Evolutionary conservation across 208 protist genomes (phyloP), one percentile per base, ranked within the genome.

Genomic region (Jaenimonas drosophilae): DNA sequence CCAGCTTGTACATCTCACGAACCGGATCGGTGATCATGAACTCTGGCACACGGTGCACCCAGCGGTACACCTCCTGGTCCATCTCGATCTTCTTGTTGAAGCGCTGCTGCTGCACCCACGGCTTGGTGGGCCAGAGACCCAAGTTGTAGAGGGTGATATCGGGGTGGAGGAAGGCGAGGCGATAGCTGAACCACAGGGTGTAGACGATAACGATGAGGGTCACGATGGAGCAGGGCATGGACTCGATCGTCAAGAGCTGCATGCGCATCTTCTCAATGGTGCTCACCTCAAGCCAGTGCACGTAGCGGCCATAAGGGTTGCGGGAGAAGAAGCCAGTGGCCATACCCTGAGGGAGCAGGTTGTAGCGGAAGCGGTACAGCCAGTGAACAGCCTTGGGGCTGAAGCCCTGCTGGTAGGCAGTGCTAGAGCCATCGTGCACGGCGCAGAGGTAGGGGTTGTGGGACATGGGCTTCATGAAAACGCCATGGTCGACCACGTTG

Each of bases 231-330:
- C 49, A 62, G 23, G 82, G 77, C 39, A 87, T 54, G 32, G 69
- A 66, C 65, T 91, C 82, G 14, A 78, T 38, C 16, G 70, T 62
- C 33, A 44, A 27, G 16, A 66, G 21, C 64, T 84, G 76, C 40
- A 88, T 12, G 32, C 76, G 72, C 47, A 87, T 64, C 63, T 91
- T 91, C 58, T 86, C 75, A 33, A 84, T 84, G 14, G 70, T 81
- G 64, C 75, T 88, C 45, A 87, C 76, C 69, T 91, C 82, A 26
- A 91, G 75, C 77, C 82, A 91, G 59, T 91, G 82, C 50, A 87
- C 73, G 61, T 82, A 79, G 43, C 64, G 70, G 41, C 76, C 76
- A 51, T 81, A 79, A 28, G 82, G 82, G 66, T 90, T 90, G 59
- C 73, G 76, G 26, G 70, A 71, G 63, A 79, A 84, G 63, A 90